phyloP scores from a whole-genome alignment of 2,329 filamentous ascomycete species.

The Huntiella savannae region DNA sequence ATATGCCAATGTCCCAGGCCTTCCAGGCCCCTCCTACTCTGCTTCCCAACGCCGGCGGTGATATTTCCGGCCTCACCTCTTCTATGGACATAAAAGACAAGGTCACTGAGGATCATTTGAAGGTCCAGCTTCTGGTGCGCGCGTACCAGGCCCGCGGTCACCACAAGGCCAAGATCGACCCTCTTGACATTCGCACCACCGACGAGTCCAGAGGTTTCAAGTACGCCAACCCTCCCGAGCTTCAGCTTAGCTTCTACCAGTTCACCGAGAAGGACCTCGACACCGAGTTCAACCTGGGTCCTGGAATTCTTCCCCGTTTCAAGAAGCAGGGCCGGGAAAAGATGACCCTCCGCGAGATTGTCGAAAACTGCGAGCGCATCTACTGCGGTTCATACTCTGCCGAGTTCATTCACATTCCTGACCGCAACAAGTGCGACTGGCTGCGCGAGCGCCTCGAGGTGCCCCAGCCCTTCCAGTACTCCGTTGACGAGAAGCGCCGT shows the following conservation, averaged over 20 bases:
- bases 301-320: slow-evolving; percentile 88
- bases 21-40: slow-evolving; percentile 92
- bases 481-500: slow-evolving; percentile 91
- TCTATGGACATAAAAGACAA: slow-evolving; percentile 56
- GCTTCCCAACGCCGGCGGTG: slow-evolving; percentile 62
- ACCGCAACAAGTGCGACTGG: slow-evolving; percentile 96
- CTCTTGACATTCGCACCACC: slow-evolving; percentile 68
- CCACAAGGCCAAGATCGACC: slow-evolving; percentile 95
- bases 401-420: slow-evolving; percentile 97
- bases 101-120: slow-evolving; percentile 75
- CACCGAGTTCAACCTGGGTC: slow-evolving; percentile 76
- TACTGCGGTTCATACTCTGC: slow-evolving; percentile 97
- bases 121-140: slow-evolving; percentile 90
- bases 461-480: slow-evolving; percentile 89
- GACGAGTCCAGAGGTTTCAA: slow-evolving; percentile 60
- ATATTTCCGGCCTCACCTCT: slow-evolving; percentile 54
- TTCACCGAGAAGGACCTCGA: slow-evolving; percentile 91
- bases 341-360: slow-evolving; percentile 92
- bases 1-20: slow-evolving; percentile 93
- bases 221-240: slow-evolving; percentile 76
- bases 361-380: slow-evolving; percentile 79
- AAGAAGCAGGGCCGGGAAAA: slow-evolving; percentile 74
- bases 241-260: slow-evolving; percentile 82
- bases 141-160: slow-evolving; percentile 96
- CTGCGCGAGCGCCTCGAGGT: slow-evolving; percentile 88